Evolutionary conservation across 1,284 basidiomycete species (phyloP).

Genomic region (Mycena sp.): DNA sequence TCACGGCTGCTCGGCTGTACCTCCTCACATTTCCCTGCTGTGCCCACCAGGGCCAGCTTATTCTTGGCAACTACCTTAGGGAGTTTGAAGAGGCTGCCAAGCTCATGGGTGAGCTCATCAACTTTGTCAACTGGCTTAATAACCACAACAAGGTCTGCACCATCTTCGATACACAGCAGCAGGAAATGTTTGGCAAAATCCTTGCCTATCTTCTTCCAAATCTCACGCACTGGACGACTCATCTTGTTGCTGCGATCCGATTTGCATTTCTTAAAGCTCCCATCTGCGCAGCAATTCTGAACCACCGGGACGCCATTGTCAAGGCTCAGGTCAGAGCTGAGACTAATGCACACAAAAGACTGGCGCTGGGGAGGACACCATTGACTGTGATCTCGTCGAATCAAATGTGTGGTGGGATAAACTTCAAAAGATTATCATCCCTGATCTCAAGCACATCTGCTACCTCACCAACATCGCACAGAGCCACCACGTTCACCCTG

Average conservation of each 20-base stretch:
- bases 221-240: constrained; percentile 25
- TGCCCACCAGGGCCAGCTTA: constrained; percentile 22
- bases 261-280: constrained; percentile 4
- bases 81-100: constrained; percentile 10
- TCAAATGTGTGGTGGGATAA: constrained; percentile 10
- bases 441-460: constrained; percentile 13
- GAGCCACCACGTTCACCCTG: constrained; percentile 13
- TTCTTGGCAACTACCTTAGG: constrained; percentile 23
- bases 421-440: constrained; percentile 9
- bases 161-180: constrained; percentile 17
- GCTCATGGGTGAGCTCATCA: constrained; percentile 18
- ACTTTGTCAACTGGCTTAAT: constrained; percentile 22
- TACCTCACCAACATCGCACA: constrained; percentile 19
- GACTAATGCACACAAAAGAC: background rate
- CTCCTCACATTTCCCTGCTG: constrained; percentile 20
- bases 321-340: constrained; percentile 26
- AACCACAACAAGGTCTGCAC: constrained; percentile 16
- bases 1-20: constrained; percentile 1
- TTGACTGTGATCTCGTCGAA: constrained; percentile 1
- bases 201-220: constrained; percentile 21
- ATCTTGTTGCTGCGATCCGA: constrained; percentile 14
- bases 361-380: constrained; percentile 4
- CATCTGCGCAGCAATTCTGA: constrained; percentile 5
- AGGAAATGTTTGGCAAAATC: constrained; percentile 5
- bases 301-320: constrained; percentile 16